These are phyloP conservation scores for Iberis pinnata DNA, from an alignment of 345 rosid genomes.

Conservation along the genomic window DNA sequence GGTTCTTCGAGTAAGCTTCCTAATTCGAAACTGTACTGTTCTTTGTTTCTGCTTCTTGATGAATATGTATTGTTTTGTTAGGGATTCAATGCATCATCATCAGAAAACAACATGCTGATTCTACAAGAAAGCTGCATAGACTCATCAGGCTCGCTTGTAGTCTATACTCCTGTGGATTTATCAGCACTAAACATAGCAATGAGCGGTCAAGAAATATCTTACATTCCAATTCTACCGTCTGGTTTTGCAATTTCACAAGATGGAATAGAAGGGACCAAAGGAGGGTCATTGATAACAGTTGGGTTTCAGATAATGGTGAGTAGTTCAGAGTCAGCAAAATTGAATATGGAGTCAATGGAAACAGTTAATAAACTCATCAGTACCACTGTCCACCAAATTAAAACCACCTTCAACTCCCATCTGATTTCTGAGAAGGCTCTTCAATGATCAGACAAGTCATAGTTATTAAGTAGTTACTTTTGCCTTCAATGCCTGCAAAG, in stretches of 20 bases:
- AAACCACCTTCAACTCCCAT: slow-evolving; percentile 43
- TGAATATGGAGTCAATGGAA: slow-evolving; percentile 84
- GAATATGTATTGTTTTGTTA: slow-evolving; percentile 3
- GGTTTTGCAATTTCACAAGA: slow-evolving; percentile 79
- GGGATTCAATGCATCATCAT: slow-evolving; percentile 61
- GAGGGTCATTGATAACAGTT: slow-evolving; percentile 75
- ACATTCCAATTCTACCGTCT: slow-evolving; percentile 72
- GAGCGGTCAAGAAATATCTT: slow-evolving; percentile 86
- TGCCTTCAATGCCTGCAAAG: slow-evolving; percentile 22
- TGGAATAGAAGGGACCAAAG: slow-evolving; percentile 35
- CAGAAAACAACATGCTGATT: slow-evolving; percentile 83
- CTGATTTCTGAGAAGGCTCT: slow-evolving; percentile 28
- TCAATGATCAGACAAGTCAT: slow-evolving; percentile 22
- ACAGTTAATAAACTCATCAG: slow-evolving; percentile 85
- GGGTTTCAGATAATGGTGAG: slow-evolving; percentile 91
- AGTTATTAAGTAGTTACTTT: slow-evolving; percentile 5
- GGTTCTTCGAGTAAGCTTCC: slow-evolving; percentile 66
- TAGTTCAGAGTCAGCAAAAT: slow-evolving; percentile 74
- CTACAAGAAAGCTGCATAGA: slow-evolving; percentile 96
- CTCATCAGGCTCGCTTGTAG: slow-evolving; percentile 69
- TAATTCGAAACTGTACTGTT: not conserved
- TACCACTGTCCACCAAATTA: slow-evolving; percentile 92
- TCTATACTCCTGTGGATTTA: slow-evolving; percentile 78
- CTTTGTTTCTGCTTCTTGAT: not conserved
- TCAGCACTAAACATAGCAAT: slow-evolving; percentile 73